Evolutionary conservation across 805 yeast species (phyloP).

Genomic region (Suhomyces tanzawaensis): DNA sequence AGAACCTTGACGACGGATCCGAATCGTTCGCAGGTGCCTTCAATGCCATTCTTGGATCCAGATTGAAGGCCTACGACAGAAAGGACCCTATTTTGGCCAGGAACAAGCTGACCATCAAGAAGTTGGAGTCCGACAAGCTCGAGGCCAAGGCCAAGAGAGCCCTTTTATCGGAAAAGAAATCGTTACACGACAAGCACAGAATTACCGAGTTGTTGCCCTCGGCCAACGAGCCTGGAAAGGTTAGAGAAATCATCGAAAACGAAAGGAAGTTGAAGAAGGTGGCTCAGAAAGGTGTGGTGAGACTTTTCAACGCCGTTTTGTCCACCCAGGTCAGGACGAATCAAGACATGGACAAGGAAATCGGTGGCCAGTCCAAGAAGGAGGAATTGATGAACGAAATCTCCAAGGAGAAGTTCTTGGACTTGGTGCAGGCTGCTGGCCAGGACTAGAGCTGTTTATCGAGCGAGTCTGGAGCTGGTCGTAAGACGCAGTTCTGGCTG

Average conservation of each 20-base stretch:
- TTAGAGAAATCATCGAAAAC: constrained; percentile 56
- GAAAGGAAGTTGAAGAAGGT: constrained; percentile 71
- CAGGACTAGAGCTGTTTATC: constrained; percentile 28
- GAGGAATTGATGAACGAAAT: constrained; percentile 71
- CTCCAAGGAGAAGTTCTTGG: constrained; percentile 86
- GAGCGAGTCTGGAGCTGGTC: background rate
- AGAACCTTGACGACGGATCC: constrained; percentile 66
- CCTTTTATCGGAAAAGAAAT: constrained; percentile 68
- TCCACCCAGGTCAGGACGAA: constrained; percentile 68
- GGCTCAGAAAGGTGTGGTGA: constrained; percentile 87
- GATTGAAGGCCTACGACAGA: constrained; percentile 84
- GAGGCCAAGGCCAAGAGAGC: constrained; percentile 80
- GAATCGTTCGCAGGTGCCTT: constrained; percentile 79
- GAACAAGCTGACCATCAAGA: constrained; percentile 64
- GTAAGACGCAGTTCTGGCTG: too few species aligned
- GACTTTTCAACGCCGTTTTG: constrained; percentile 78
- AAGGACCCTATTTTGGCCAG: constrained; percentile 89
- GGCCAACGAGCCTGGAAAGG: constrained; percentile 53
- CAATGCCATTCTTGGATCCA: constrained; percentile 78
- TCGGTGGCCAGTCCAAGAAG: constrained; percentile 45
- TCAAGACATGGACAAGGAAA: constrained; percentile 47
- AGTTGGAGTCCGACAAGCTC: constrained; percentile 74
- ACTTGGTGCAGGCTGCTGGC: constrained; percentile 79
- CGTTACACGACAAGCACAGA: constrained; percentile 62
- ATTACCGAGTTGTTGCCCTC: constrained; percentile 64